phyloP scores from a whole-genome alignment of 805 yeast genomes.

The Vanderwaltozyma yarrowii region DNA sequence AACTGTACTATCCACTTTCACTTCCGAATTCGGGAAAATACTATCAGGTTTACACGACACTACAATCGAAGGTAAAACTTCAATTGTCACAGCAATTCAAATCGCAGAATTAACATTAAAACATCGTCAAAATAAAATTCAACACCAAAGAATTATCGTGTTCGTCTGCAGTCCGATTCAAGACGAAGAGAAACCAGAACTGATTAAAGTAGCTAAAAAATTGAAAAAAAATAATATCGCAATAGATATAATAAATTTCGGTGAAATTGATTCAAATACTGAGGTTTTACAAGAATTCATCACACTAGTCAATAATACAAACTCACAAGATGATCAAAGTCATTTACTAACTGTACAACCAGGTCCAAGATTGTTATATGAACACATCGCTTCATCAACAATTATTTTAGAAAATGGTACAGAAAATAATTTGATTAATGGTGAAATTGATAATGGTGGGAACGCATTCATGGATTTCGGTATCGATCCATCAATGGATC shows the following conservation, averaged over 20 bases:
- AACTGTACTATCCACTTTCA: constrained; percentile 77
- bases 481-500: constrained; percentile 86
- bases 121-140: constrained; percentile 91
- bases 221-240: constrained; percentile 90
- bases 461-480: constrained; percentile 55
- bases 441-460: constrained; percentile 33
- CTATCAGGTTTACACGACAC: constrained; percentile 76
- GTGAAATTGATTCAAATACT: constrained; percentile 74
- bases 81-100: constrained; percentile 76
- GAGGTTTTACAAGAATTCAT: constrained; percentile 71
- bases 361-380: constrained; percentile 76
- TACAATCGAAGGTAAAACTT: constrained; percentile 54
- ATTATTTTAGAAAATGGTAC: constrained; percentile 51
- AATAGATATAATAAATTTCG: constrained; percentile 83
- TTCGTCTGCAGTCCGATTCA: constrained; percentile 81
- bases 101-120: constrained; percentile 90
- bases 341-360: constrained; percentile 84
- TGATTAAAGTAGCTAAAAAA: constrained; percentile 78
- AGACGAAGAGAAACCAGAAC: constrained; percentile 59
- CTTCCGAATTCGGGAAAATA: constrained; percentile 78
- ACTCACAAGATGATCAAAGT: constrained; percentile 53
- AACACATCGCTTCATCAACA: constrained; percentile 66
- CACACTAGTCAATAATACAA: constrained; percentile 45
- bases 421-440: constrained; percentile 29
- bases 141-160: constrained; percentile 78